These are phyloP conservation scores for Colletotrichum limetticola DNA, from an alignment of 2,329 filamentous ascomycete genomes.

Conservation along the genomic window DNA sequence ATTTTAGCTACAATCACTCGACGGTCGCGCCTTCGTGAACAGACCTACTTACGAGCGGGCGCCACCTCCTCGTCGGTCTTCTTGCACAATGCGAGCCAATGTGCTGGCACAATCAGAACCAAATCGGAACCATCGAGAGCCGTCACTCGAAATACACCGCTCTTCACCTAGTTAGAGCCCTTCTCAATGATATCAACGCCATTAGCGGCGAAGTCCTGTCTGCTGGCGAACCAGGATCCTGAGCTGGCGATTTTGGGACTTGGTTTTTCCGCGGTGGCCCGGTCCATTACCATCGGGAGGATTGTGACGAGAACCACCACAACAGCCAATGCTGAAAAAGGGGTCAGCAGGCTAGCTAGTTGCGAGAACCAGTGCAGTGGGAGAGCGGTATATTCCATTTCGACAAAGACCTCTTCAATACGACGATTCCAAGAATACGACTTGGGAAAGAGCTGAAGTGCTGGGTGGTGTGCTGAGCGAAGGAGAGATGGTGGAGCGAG, in stretches of 20 bases:
- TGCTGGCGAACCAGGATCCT: constrained; percentile 22
- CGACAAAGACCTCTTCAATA: background rate
- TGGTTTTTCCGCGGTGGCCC: background rate
- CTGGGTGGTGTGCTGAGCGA: too few species aligned
- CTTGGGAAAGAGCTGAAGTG: background rate
- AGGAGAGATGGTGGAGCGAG: background rate
- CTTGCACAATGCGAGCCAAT: constrained; percentile 26
- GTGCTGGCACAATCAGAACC: constrained; percentile 16
- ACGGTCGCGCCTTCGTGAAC: background rate
- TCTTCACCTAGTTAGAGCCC: constrained; percentile 12
- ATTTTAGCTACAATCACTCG: background rate
- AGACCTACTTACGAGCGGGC: constrained; percentile 22
- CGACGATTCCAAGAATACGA: background rate
- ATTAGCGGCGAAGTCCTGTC: constrained; percentile 18
- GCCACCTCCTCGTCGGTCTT: constrained; percentile 30
- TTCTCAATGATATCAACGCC: constrained; percentile 32
- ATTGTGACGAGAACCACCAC: background rate
- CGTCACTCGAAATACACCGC: constrained; percentile 23
- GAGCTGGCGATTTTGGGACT: constrained; percentile 25
- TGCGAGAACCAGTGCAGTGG: constrained; percentile 6
- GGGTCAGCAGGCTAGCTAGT: background rate
- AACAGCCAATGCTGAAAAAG: background rate
- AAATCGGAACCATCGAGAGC: constrained; percentile 27
- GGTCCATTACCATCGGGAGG: background rate
- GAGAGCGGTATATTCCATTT: constrained; percentile 10